These are phyloP conservation scores for Coemansia sp. DNA, from an alignment of 192 early-diverging fungal species.

Conservation along the genomic window DNA sequence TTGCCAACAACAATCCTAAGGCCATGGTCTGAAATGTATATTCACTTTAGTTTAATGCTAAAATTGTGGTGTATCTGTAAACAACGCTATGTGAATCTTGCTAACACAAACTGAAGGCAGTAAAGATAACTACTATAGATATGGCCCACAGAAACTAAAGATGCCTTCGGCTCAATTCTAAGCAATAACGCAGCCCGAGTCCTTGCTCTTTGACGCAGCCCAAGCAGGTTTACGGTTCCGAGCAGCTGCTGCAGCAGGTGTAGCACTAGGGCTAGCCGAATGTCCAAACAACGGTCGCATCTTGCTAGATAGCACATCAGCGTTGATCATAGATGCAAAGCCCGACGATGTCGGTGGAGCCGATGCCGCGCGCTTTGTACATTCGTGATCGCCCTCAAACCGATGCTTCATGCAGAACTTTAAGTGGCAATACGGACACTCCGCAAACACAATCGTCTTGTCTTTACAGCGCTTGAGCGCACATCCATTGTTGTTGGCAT, in stretches of 20 bases:
- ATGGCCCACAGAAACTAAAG: background rate
- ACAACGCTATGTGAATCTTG: too few relatives aligned
- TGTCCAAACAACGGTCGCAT: slow-evolving; percentile 5
- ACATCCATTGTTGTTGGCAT: slow-evolving; percentile 62
- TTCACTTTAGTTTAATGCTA: too few relatives aligned
- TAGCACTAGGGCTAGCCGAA: background rate
- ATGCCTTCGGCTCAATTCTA: background rate
- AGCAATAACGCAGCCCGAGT: slow-evolving; percentile 29
- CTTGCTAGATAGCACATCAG: background rate
- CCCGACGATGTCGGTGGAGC: slow-evolving; percentile 14
- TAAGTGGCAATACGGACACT: slow-evolving; percentile 64
- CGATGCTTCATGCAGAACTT: slow-evolving; percentile 82
- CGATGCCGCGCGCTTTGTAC: slow-evolving; percentile 34
- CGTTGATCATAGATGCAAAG: slow-evolving; percentile 12
- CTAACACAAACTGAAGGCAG: too few relatives aligned
- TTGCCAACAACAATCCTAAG: too few relatives aligned
- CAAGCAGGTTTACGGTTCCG: slow-evolving; percentile 2
- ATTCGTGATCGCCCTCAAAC: slow-evolving; percentile 70
- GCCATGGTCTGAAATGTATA: too few relatives aligned
- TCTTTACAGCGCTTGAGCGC: slow-evolving; percentile 62
- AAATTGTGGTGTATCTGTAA: too few relatives aligned
- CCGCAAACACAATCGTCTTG: slow-evolving; percentile 64
- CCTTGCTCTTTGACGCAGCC: slow-evolving; percentile 19
- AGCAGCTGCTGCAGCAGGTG: background rate
- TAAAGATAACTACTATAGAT: background rate